A percentile compares a stretch with the other conserved stretches of the same genome.
Conservation (phyloP, 495 filamentous ascomycete genomes). For the Podospora pseudopauciseta region DNA sequence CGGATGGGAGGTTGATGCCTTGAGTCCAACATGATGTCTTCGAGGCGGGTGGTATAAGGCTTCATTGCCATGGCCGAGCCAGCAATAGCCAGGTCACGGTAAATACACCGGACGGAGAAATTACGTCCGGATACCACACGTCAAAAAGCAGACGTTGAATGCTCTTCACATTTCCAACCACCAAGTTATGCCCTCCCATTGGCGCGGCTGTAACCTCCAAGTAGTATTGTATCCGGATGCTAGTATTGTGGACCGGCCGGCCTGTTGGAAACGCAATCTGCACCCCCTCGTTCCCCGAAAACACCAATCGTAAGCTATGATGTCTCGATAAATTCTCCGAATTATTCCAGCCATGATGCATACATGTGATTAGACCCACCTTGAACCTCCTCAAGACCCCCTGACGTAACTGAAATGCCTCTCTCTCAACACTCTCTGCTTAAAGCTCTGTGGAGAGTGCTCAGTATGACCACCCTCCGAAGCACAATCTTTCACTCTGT, state of each 20-base stretch:
- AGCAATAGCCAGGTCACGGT: not conserved
- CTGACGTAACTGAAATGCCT: not conserved
- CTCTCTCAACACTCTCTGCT: not conserved
- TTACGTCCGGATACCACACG: not conserved
- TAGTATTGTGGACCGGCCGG: not conserved
- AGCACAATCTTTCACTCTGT: not conserved
- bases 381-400: not conserved
- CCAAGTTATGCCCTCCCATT: not conserved
- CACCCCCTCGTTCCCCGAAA: not conserved
- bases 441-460: not conserved
- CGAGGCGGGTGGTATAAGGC: not conserved
- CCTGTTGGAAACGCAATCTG: not conserved
- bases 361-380: not conserved
- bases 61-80: not conserved
- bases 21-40: not conserved
- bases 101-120: not conserved
- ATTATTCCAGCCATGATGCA: not conserved
- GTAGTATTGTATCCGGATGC: not conserved
- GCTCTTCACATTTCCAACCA: too few species aligned
- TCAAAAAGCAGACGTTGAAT: not conserved
- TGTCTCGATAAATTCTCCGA: not conserved
- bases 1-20: not conserved
- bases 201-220: not conserved
- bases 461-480: not conserved
- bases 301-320: not conserved